Conservation (phyloP, 73 alveolate species). For the Paramecium biaurelia region DNA sequence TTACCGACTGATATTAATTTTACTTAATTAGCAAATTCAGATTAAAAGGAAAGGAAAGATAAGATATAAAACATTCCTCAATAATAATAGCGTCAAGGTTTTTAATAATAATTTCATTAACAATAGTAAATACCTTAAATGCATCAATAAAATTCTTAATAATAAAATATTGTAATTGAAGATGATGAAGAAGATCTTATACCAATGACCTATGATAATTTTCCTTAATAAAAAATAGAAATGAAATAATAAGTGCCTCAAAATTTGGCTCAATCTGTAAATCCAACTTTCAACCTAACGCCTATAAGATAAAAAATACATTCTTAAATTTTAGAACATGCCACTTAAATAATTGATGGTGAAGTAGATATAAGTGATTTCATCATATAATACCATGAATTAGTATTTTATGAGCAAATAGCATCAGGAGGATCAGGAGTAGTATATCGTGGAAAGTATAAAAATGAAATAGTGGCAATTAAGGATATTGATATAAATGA, state of each 20-base stretch:
- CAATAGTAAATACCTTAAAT: background rate
- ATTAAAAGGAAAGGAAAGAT: background rate
- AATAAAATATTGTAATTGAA: background rate
- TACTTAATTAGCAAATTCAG: background rate
- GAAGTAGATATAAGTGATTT: background rate
- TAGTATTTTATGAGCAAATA: background rate
- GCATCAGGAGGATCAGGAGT: slow-evolving; percentile 23
- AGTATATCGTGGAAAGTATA: background rate
- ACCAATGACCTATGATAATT: background rate
- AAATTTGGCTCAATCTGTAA: background rate
- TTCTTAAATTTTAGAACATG: background rate
- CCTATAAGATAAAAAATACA: background rate
- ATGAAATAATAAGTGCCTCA: background rate
- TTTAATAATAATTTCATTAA: background rate
- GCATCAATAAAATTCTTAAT: background rate
- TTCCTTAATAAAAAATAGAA: background rate
- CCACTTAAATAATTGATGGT: background rate
- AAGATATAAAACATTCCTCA: background rate
- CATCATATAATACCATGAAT: background rate
- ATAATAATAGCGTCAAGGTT: background rate
- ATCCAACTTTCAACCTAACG: background rate
- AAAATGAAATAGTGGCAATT: background rate
- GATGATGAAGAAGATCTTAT: background rate
- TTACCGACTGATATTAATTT: background rate
- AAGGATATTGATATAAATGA: slow-evolving; percentile 2